These are phyloP conservation scores for Candida tropicalis DNA, from an alignment of 1,139 yeast species.

Conservation along the genomic window DNA sequence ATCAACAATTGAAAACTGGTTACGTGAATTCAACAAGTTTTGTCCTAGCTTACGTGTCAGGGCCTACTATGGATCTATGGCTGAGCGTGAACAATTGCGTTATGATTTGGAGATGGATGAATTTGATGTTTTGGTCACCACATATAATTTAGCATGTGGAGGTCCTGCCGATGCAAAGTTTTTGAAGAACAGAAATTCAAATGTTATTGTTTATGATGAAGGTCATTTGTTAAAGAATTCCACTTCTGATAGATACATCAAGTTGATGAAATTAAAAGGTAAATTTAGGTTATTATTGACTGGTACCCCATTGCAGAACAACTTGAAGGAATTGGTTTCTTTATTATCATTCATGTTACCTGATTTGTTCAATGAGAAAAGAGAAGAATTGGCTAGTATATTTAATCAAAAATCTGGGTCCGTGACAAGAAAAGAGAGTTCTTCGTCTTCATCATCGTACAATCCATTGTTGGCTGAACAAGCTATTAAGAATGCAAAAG, in stretches of 20 bases:
- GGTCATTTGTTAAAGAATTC: slow-evolving; percentile 97
- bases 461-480: slow-evolving; percentile 87
- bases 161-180: slow-evolving; percentile 80
- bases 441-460: slow-evolving; percentile 33
- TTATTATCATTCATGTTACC: slow-evolving; percentile 91
- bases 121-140: slow-evolving; percentile 90
- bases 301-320: slow-evolving; percentile 96
- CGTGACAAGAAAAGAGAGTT: slow-evolving; percentile 42
- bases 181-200: slow-evolving; percentile 71
- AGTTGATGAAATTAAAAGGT: slow-evolving; percentile 81
- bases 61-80: slow-evolving; percentile 89
- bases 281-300: slow-evolving; percentile 82
- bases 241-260: slow-evolving; percentile 79
- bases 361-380: slow-evolving; percentile 72
- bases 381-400: slow-evolving; percentile 78
- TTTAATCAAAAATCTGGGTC: slow-evolving; percentile 67
- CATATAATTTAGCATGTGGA: slow-evolving; percentile 90
- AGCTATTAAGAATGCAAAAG: slow-evolving; percentile 89
- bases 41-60: slow-evolving; percentile 81
- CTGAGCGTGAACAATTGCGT: slow-evolving; percentile 83
- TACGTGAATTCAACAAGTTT: slow-evolving; percentile 88
- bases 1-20: slow-evolving; percentile 96
- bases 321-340: slow-evolving; percentile 86
- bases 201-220: slow-evolving; percentile 92
- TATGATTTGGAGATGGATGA: slow-evolving; percentile 59